These are phyloP conservation scores for Phytophthora capsici DNA, from an alignment of 352 stramenopile genomes.

Conservation along the genomic window DNA sequence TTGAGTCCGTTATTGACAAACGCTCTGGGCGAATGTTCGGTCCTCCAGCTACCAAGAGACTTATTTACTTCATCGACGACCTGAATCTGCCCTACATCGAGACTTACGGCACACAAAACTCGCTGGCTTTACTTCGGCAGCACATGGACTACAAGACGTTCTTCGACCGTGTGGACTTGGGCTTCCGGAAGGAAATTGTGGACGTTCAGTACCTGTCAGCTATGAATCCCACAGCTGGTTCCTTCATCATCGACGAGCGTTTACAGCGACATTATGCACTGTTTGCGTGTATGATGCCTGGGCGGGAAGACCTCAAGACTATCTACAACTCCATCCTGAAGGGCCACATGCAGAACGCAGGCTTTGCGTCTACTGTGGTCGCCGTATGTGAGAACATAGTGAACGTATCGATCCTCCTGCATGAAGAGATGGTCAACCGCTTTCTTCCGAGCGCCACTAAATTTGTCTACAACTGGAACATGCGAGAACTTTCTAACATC, in stretches of 20 bases:
- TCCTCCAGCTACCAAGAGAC: conserved; percentile 94
- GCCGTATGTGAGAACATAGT: conserved; percentile 89
- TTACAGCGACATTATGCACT: conserved; percentile 96
- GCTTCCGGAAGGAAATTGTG: conserved; percentile 97
- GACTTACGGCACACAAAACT: conserved; percentile 97
- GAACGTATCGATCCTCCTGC: conserved; percentile 90
- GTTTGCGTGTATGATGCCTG: conserved; percentile 96
- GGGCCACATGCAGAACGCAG: conserved; percentile 92
- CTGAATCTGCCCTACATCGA: conserved; percentile 97
- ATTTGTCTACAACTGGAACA: conserved; percentile 99
- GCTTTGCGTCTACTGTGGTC: conserved; percentile 65
- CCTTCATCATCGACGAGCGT: conserved; percentile 97
- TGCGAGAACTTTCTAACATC: conserved; percentile 96
- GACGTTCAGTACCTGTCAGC: conserved; percentile 97
- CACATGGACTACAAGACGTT: conserved; percentile 97
- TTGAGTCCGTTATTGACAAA: conserved; percentile 98
- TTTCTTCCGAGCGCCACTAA: conserved; percentile 97
- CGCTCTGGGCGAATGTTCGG: conserved; percentile 95
- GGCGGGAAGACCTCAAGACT: conserved; percentile 93
- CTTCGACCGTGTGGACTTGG: conserved; percentile 95
- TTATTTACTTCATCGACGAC: conserved; percentile 98
- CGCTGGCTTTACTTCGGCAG: conserved; percentile 94
- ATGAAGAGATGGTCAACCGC: conserved; percentile 93
- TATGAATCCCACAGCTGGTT: conserved; percentile 97
- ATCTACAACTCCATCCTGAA: conserved; percentile 97